Evolutionary conservation across 2,329 filamentous ascomycete genomes (phyloP).

Genomic region (Phoma sp.): DNA sequence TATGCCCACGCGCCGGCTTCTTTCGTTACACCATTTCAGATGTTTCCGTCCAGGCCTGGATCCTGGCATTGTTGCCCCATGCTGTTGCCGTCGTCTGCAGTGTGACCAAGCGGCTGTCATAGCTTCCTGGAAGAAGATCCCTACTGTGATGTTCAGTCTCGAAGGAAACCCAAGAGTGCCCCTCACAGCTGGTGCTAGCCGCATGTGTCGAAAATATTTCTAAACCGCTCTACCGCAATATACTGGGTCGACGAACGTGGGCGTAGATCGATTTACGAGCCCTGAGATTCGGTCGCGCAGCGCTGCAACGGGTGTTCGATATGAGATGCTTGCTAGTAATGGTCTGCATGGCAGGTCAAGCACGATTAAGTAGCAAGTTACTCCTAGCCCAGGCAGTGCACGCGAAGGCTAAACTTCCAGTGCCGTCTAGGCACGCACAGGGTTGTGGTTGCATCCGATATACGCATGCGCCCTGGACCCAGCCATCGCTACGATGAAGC

Average conservation of each 20-base stretch:
- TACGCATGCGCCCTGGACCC: constrained; percentile 36
- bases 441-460: constrained; percentile 22
- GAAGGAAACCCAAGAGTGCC: constrained; percentile 20
- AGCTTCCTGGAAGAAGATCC: constrained; percentile 16
- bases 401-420: constrained; percentile 42
- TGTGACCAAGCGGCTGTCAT: constrained; percentile 32
- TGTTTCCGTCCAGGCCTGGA: constrained; percentile 1
- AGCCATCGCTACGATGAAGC: constrained; percentile 32
- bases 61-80: not conserved
- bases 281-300: not conserved
- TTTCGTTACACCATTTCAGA: not conserved
- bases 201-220: constrained; percentile 41
- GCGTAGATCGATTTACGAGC: not conserved
- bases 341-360: not conserved
- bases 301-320: not conserved
- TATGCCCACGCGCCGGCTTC: constrained; percentile 1
- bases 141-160: constrained; percentile 23
- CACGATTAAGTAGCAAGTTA: not conserved
- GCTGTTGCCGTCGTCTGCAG: constrained; percentile 25
- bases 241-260: not conserved
- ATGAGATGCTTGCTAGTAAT: not conserved
- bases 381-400: constrained; percentile 27
- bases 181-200: constrained; percentile 26
- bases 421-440: constrained; percentile 18
- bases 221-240: constrained; percentile 28